phyloP scores from a whole-genome alignment of 1,284 basidiomycete genomes.

The Volvariella surrecta region DNA sequence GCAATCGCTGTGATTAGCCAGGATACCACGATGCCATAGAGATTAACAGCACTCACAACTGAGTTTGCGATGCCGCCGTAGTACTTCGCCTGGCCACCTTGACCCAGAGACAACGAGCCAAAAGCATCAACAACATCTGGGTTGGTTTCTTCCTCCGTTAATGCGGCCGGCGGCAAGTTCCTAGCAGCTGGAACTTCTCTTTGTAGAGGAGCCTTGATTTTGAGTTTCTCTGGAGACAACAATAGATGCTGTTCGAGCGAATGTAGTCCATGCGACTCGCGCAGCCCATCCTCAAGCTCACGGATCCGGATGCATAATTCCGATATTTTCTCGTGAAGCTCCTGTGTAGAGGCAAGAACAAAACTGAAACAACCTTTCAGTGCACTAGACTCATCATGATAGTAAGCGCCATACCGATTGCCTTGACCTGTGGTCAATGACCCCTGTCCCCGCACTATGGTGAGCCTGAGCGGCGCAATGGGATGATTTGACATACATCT shows the following conservation, averaged over 20 bases:
- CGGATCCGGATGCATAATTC: constrained; percentile 67
- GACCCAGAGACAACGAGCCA: constrained; percentile 61
- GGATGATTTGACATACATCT: constrained; percentile 26
- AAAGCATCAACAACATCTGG: constrained; percentile 73
- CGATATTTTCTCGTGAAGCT: constrained; percentile 74
- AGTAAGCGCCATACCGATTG: constrained; percentile 45
- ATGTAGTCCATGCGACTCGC: constrained; percentile 47
- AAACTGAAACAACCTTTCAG: constrained; percentile 36
- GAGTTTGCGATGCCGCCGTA: constrained; percentile 70
- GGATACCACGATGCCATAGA: too few relatives aligned
- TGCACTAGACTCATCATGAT: constrained; percentile 4
- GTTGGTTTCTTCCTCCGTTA: constrained; percentile 53
- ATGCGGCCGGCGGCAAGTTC: constrained; percentile 15
- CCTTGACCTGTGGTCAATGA: constrained; percentile 74
- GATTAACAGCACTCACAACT: constrained; percentile 39
- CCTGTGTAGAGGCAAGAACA: constrained; percentile 73
- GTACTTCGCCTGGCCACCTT: constrained; percentile 63
- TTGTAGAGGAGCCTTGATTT: constrained; percentile 66
- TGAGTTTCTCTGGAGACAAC: constrained; percentile 57
- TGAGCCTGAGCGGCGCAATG: neutral
- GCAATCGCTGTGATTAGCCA: too few relatives aligned
- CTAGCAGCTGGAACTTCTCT: constrained; percentile 35
- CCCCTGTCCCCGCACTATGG: constrained; percentile 28
- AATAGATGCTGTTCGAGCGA: constrained; percentile 59
- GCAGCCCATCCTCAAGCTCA: constrained; percentile 68